Percentiles rank a stretch among this genome's conserved stretches.
Evolutionary conservation across 495 filamentous ascomycete species (phyloP).

Genomic region (Penicillium alfredii): DNA sequence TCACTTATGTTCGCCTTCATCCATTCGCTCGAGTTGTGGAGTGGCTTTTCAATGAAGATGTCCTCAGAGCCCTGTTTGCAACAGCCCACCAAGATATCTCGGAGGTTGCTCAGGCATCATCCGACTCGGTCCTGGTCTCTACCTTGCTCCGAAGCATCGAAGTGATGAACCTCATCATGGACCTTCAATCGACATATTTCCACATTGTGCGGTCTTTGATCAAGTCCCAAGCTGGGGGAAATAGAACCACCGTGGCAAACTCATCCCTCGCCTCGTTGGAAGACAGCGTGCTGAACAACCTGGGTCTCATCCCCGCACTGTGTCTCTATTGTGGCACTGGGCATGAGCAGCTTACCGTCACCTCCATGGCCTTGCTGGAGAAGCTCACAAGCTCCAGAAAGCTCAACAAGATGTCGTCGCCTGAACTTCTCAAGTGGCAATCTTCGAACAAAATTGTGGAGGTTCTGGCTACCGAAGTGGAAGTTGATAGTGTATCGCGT

Average conservation of each 20-base stretch:
- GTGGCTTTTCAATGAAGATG: conserved; percentile 93
- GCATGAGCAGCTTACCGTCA: conserved; percentile 66
- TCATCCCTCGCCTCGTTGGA: conserved; percentile 77
- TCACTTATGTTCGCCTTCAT: conserved; percentile 75
- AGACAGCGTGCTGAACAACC: conserved; percentile 77
- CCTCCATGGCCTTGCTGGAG: conserved; percentile 72
- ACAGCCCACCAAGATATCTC: conserved; percentile 65
- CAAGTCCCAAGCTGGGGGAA: conserved; percentile 46
- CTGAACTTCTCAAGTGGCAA: conserved; percentile 44
- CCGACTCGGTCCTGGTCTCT: conserved; percentile 69
- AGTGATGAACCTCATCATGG: conserved; percentile 72
- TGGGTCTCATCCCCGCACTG: conserved; percentile 68
- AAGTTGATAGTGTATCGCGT: conserved; percentile 61
- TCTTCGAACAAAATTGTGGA: conserved; percentile 72
- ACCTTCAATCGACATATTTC: conserved; percentile 85
- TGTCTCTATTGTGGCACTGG: conserved; percentile 79
- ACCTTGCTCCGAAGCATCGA: conserved; percentile 69
- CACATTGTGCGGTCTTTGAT: conserved; percentile 76
- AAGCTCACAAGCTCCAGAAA: conserved; percentile 78
- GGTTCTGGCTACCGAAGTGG: conserved; percentile 63
- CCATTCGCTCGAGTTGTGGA: conserved; percentile 92
- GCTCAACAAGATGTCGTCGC: conserved; percentile 51
- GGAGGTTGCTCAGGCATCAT: conserved; percentile 57
- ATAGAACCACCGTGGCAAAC: conserved; percentile 54
- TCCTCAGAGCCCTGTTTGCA: conserved; percentile 69